A percentile compares a stretch with the other conserved stretches of the same genome.
Conservation (phyloP, 2,329 filamentous ascomycete species). For the Amauroascus niger region DNA sequence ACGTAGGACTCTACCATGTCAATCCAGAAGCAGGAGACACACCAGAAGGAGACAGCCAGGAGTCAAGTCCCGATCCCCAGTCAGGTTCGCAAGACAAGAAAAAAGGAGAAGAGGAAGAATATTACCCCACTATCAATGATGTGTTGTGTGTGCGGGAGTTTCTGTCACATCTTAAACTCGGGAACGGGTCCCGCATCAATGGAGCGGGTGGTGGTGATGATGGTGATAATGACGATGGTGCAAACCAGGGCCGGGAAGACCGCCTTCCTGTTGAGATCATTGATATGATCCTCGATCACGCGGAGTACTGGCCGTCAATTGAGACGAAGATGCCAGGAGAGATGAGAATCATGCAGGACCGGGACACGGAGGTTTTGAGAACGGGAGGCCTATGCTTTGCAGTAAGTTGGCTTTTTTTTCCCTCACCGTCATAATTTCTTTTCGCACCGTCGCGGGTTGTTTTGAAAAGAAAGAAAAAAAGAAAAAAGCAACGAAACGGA, state of each 20-base stretch:
- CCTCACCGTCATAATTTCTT: constrained; percentile 3
- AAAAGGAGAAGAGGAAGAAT: not conserved
- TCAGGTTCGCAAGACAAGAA: not conserved
- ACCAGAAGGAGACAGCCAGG: not conserved
- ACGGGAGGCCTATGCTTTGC: constrained; percentile 32
- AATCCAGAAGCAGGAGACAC: not conserved
- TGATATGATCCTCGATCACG: constrained; percentile 33
- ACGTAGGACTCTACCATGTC: not conserved
- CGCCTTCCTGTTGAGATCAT: constrained; percentile 31
- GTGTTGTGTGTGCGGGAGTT: constrained; percentile 28
- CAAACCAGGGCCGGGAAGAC: not conserved
- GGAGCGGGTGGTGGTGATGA: not conserved
- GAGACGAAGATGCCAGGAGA: constrained; percentile 17
- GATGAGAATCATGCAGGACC: constrained; percentile 25
- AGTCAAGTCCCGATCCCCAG: not conserved
- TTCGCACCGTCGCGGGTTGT: not conserved
- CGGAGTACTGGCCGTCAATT: constrained; percentile 25
- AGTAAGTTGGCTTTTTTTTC: constrained; percentile 13
- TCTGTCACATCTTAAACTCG: constrained; percentile 19
- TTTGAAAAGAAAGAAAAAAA: no score
- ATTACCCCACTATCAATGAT: constrained; percentile 24
- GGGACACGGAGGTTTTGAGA: constrained; percentile 28
- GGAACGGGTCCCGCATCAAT: not conserved
- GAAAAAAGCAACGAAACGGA: not conserved
- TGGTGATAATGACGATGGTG: not conserved